Base-by-base conservation (phyloP, 352 stramenopile species). In the Phytophthora litchii region DNA sequence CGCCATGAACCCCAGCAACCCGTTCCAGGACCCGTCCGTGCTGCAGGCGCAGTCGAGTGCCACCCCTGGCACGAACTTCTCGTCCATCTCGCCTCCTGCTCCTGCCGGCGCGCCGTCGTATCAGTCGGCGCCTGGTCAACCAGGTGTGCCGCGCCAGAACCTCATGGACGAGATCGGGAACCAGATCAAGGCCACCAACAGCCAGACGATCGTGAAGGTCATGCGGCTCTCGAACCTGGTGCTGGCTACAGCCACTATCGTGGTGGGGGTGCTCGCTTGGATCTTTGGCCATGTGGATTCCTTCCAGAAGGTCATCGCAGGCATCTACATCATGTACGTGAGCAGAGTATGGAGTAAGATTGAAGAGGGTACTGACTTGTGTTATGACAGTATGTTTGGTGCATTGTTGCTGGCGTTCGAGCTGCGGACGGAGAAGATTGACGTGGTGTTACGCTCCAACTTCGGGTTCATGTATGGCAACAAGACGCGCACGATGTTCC, bases 401-500 rank as follows among this genome's bases (percentile, higher is more conserved):
- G 60, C 62, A 42, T 63, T 95, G 64, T 55, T 95, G 57, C 64
- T 95, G 38, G 74, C 74, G 21, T 95, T 95, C 58, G 86, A 95
- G 69, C 71, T 95, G 41, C 86, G 86, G 40, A 94, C 83, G 17
- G 83, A 92, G 29, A 89, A 90, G 50, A 71, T 92, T 10, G 86
- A 95, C 50, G 72, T 72, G 40, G 67, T 95, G 14, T 72, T 94
- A 70, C 86, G 86, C 60, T 65, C 73, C 37, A 95, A 95, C 78
- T 93, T 95, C 71, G 86, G 86, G 41, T 95, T 95, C 61, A 95
- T 95, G 86, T 95, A 94, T 61, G 86, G 83, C 70, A 91, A 94
- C 77, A 84, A 85, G 69, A 94, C 86, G 46, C 86, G 86, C 67
- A 95, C 86, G 11, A 85, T 90, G 35, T 95, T 95, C 61, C 70